Conservation (phyloP, 768 basidiomycete genomes). For the Xerocomus brunneocitrinus region DNA sequence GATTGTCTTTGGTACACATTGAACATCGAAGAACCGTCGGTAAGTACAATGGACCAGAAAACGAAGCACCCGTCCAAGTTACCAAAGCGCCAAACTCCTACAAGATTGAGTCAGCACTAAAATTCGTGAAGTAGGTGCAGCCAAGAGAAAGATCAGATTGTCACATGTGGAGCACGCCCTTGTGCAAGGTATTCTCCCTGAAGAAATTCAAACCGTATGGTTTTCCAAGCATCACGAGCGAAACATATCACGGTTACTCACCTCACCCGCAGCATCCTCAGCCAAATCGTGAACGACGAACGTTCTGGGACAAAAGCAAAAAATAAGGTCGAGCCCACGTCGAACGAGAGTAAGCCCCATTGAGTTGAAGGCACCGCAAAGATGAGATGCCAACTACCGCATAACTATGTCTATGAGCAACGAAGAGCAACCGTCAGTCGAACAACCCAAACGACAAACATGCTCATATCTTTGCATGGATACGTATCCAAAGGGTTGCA, state of each 20-base stretch:
- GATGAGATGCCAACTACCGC: conserved; percentile 55
- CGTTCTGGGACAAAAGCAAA: conserved; percentile 56
- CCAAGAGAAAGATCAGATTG: conserved; percentile 33
- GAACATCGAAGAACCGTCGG: not conserved
- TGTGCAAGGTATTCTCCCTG: conserved; percentile 71
- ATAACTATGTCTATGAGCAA: conserved; percentile 91
- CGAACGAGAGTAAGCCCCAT: conserved; percentile 90
- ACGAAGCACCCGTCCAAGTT: not conserved
- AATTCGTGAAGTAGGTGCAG: not conserved
- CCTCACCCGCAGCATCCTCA: conserved; percentile 3
- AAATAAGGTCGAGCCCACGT: conserved; percentile 45
- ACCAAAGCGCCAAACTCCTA: not conserved
- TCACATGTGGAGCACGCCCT: conserved; percentile 78
- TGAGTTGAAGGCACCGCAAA: conserved; percentile 56
- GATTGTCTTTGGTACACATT: too few relatives aligned
- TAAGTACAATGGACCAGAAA: not conserved
- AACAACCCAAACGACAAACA: conserved; percentile 43
- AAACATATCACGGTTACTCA: conserved; percentile 22
- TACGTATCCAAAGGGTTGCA: conserved; percentile 38
- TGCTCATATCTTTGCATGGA: conserved; percentile 77
- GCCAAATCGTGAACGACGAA: conserved; percentile 43
- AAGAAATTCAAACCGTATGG: conserved; percentile 78
- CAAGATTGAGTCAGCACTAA: conserved; percentile 7
- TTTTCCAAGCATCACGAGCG: conserved; percentile 50
- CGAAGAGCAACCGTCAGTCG: conserved; percentile 38